Conservation (phyloP, 305 asterid genomes). For the Fraxinus dipetala region DNA sequence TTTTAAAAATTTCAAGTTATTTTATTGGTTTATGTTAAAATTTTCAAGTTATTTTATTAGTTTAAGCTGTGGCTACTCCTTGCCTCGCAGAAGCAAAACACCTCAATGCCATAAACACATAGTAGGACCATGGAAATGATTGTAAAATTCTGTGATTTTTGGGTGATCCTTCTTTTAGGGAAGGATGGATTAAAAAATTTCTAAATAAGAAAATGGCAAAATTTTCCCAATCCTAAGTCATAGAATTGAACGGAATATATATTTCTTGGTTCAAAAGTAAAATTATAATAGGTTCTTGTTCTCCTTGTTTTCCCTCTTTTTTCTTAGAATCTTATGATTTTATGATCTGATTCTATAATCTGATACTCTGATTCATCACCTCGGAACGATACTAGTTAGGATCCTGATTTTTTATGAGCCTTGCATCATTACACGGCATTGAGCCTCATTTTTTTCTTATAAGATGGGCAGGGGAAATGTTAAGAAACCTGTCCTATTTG, state of each 20-base stretch:
- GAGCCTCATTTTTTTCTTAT: not conserved
- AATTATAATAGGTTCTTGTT: not conserved
- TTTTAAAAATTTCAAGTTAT: not conserved
- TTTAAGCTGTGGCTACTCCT: not conserved
- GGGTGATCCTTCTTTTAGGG: not conserved
- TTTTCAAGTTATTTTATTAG: not conserved
- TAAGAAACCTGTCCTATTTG: not conserved
- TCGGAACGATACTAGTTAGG: not conserved
- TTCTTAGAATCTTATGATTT: not conserved
- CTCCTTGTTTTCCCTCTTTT: not conserved
- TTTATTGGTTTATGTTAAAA: not conserved
- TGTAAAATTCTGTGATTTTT: not conserved
- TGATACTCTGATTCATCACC: not conserved
- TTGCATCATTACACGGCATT: not conserved
- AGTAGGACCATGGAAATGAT: not conserved
- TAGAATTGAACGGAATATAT: not conserved
- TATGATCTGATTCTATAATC: not conserved
- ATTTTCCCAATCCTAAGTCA: not conserved
- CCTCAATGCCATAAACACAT: not conserved
- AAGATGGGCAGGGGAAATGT: not conserved
- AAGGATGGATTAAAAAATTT: not conserved
- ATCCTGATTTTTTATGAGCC: not conserved
- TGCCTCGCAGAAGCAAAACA: not conserved
- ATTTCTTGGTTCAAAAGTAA: not conserved
- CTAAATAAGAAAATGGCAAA: not conserved